These are phyloP conservation scores for Botryotinia globosa DNA, from an alignment of 2,329 filamentous ascomycete species.

Conservation along the genomic window DNA sequence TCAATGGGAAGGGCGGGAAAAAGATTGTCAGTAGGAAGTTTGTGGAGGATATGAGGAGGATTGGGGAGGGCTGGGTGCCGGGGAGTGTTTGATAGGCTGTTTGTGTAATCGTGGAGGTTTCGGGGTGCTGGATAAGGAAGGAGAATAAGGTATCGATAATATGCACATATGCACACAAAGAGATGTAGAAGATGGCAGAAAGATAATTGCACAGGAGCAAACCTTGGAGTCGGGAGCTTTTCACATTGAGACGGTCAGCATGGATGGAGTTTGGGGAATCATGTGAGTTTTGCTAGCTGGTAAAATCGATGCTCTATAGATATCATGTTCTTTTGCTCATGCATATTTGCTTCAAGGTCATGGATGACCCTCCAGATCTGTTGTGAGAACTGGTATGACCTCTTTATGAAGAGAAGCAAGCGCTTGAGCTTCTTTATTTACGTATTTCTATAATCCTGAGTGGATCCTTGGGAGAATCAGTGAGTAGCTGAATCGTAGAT, in stretches of 20 bases:
- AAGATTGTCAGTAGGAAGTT: constrained; percentile 83
- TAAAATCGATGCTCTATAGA: neutral
- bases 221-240: neutral
- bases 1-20: constrained; percentile 52
- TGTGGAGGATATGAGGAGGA: constrained; percentile 74
- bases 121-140: neutral
- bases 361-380: neutral
- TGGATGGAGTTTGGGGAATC: neutral
- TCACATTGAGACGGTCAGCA: neutral
- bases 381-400: neutral
- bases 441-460: neutral
- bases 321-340: neutral
- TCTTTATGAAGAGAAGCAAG: neutral
- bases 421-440: neutral
- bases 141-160: neutral
- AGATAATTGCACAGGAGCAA: neutral
- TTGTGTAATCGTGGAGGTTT: neutral
- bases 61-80: constrained; percentile 81
- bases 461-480: neutral
- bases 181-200: neutral
- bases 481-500: neutral
- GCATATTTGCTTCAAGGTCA: neutral
- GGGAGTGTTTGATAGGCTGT: constrained; percentile 47
- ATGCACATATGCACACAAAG: neutral
- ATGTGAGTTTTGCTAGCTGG: neutral